Conservation (phyloP, 768 basidiomycete species). For the Agaricus blazei region DNA sequence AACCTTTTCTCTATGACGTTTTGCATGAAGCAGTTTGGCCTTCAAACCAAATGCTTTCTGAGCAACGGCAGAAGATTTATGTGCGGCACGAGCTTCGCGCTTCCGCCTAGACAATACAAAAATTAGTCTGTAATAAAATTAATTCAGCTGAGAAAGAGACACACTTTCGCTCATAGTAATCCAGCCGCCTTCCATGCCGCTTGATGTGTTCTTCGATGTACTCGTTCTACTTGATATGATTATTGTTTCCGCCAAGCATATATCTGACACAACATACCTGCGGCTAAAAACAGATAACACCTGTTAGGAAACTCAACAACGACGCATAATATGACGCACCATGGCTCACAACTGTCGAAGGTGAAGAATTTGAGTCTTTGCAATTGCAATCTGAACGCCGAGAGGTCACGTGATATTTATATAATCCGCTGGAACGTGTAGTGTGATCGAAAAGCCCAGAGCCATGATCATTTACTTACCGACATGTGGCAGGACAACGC, state of each 20-base stretch:
- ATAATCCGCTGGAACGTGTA: slow-evolving; percentile 12
- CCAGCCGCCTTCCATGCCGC: slow-evolving; percentile 91
- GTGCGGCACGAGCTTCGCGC: slow-evolving; percentile 71
- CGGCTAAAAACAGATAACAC: slow-evolving; percentile 39
- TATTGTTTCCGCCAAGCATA: not conserved
- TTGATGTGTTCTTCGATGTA: slow-evolving; percentile 99
- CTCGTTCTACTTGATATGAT: slow-evolving; percentile 65
- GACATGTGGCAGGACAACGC: slow-evolving; percentile 74
- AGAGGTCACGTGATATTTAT: slow-evolving; percentile 25
- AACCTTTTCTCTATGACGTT: slow-evolving; percentile 95
- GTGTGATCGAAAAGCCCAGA: not conserved
- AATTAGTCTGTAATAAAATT: not conserved
- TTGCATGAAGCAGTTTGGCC: slow-evolving; percentile 96
- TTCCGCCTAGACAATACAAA: slow-evolving; percentile 54
- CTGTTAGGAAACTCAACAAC: slow-evolving; percentile 8
- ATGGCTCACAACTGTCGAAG: slow-evolving; percentile 28
- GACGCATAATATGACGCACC: slow-evolving; percentile 26
- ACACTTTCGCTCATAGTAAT: slow-evolving; percentile 93
- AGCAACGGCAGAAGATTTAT: slow-evolving; percentile 74
- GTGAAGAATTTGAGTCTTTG: slow-evolving; percentile 20
- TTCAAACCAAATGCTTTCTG: slow-evolving; percentile 96
- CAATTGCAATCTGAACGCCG: slow-evolving; percentile 16
- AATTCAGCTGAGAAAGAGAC: slow-evolving; percentile 20
- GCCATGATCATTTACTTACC: not conserved
- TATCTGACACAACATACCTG: slow-evolving; percentile 40